These are phyloP conservation scores for Zasmidium cellare DNA, from an alignment of 2,329 filamentous ascomycete species.

Conservation along the genomic window DNA sequence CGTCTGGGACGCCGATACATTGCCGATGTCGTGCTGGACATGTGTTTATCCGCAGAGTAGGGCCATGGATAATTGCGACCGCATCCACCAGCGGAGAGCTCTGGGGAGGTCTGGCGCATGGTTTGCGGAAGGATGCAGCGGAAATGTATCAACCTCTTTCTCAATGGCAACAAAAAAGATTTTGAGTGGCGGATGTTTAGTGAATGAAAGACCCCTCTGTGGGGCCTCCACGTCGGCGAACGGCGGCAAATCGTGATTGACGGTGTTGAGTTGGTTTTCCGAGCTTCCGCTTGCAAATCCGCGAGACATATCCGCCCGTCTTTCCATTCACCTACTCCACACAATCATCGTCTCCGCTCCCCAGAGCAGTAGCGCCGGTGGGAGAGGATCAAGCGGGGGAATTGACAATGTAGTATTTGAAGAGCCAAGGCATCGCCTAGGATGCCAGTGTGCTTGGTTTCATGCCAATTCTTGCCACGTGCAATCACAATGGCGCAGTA, in stretches of 20 bases:
- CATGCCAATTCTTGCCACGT: not conserved
- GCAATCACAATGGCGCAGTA: not conserved
- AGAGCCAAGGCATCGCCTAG: not conserved
- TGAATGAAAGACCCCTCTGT: not conserved
- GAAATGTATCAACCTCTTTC: not conserved
- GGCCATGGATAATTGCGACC: not conserved
- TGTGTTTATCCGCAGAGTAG: not conserved
- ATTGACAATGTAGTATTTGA: not conserved
- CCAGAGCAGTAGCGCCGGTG: not conserved
- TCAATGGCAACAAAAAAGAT: not conserved
- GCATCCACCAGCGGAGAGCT: not conserved
- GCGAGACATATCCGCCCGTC: too few species aligned
- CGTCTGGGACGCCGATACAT: constrained; percentile 7
- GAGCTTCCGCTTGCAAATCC: not conserved
- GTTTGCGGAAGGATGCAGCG: not conserved
- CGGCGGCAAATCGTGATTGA: not conserved
- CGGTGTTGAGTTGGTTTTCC: not conserved
- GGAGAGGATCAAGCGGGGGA: not conserved
- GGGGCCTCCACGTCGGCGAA: constrained; percentile 1
- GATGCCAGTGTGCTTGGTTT: not conserved
- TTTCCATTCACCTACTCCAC: too few species aligned
- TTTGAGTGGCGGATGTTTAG: not conserved
- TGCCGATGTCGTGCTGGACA: constrained; percentile 18
- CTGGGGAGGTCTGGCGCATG: not conserved
- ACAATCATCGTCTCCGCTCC: not conserved